Base-by-base conservation (phyloP, 108 stramenopile species). In the Cyclotella choctawhatcheeana region DNA sequence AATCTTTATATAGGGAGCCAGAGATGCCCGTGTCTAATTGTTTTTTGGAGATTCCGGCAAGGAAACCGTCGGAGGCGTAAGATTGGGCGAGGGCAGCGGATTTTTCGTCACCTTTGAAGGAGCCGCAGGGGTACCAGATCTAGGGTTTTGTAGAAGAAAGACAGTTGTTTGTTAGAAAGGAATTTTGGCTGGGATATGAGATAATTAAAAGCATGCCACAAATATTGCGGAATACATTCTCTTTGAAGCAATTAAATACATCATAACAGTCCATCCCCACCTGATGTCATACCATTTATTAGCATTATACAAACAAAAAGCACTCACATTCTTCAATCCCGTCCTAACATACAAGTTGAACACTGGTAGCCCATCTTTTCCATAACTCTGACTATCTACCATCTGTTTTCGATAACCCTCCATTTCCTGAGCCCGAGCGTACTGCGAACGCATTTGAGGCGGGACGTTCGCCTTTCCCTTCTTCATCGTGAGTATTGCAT, bases 61-160 rank as follows among this genome's bases (percentile, higher is more conserved):
- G 58, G 40, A 90, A 43, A 14, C 88, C 88, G 43, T 77, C 66
- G 44, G 85, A 88, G 2, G 81, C 64, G 33, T 79, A 89, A 30
- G 54, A 67, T 66, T 88, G 77, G 59, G 80, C 71, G 31, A 95
- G 78, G 16, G 91, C 89, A 34, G 80, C 83, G n/a, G 90, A 90
- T 63, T 85, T 76, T 43, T 92, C 89, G 63, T 95, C 94, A 12
- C 94, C 94, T 72, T 95, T 95, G 90, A 95, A 92, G 43, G 78
- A 78, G 26, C 94, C 94, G 61, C 94, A 95, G 29, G 94, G 94
- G 58, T 95, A 95, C 94, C 94, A 95, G 77, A 94, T 89, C 85
- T 90, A 35, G n/a, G 8, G 16, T 0, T 29, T 31, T 31, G 20
- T 4, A n/a, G 50, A 51, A 17, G 18, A 20, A 5, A n/a, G n/a